These are phyloP conservation scores for Bremia lactucae DNA, from an alignment of 352 stramenopile species.

Conservation along the genomic window DNA sequence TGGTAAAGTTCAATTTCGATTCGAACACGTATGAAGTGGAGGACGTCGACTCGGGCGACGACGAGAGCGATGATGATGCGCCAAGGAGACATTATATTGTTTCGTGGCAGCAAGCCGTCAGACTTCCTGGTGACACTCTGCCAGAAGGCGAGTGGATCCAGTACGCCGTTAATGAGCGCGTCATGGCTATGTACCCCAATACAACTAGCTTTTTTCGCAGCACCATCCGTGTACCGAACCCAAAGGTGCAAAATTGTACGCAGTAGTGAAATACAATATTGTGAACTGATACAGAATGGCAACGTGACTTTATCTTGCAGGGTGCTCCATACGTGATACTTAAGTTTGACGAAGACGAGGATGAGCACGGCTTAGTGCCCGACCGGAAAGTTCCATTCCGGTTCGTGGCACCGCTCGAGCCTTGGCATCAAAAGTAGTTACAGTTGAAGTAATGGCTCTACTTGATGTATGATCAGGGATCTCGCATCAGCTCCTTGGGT, in stretches of 20 bases:
- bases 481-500: too few relatives aligned
- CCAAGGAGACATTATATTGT: slow-evolving; percentile 54
- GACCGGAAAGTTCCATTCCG: slow-evolving; percentile 89
- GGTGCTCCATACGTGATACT: slow-evolving; percentile 89
- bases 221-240: slow-evolving; percentile 87
- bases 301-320: slow-evolving; percentile 10
- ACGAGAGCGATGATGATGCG: slow-evolving; percentile 61
- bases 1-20: slow-evolving; percentile 84
- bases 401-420: slow-evolving; percentile 86
- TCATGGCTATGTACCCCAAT: slow-evolving; percentile 97
- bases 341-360: slow-evolving; percentile 96
- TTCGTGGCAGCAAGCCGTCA: slow-evolving; percentile 76
- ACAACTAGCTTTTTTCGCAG: slow-evolving; percentile 95
- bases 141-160: slow-evolving; percentile 62
- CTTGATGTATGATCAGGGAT: too few relatives aligned
- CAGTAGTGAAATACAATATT: neutral
- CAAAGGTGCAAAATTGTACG: slow-evolving; percentile 28
- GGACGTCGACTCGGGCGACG: slow-evolving; percentile 86
- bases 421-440: slow-evolving; percentile 38
- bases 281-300: slow-evolving; percentile 3
- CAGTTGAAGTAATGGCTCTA: neutral
- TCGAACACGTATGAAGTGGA: slow-evolving; percentile 92
- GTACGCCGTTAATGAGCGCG: slow-evolving; percentile 80
- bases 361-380: slow-evolving; percentile 85
- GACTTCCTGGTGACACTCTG: slow-evolving; percentile 76